Percentiles rank a stretch among this genome's conserved stretches.
Evolutionary conservation across 1,284 basidiomycete genomes (phyloP).

Genomic region (Fereydounia khargensis): DNA sequence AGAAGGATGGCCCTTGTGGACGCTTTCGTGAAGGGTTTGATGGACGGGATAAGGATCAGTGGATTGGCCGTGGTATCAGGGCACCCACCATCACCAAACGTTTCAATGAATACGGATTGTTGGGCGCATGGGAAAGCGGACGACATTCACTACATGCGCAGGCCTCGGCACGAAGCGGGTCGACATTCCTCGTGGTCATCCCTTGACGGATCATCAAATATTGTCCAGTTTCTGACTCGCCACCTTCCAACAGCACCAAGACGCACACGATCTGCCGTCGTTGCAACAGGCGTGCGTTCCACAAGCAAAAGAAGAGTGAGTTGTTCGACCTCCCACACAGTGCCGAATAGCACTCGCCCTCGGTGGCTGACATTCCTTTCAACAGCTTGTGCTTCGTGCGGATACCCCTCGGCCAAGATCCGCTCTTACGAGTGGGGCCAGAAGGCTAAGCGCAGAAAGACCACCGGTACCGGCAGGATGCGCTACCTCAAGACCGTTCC

Average conservation of each 20-base stretch:
- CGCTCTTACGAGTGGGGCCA: conserved; percentile 96
- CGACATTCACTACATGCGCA: no score
- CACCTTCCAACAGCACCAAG: conserved; percentile 84
- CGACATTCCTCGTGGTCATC: no score
- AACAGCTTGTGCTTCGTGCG: conserved; percentile 87
- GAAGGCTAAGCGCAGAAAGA: conserved; percentile 99
- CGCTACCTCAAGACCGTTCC: conserved; percentile 74
- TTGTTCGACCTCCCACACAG: no score
- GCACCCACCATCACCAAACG: no score
- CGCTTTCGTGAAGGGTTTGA: no score
- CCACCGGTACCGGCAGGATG: conserved; percentile 94
- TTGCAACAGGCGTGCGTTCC: conserved; percentile 88
- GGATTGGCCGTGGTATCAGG: no score
- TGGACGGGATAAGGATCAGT: no score
- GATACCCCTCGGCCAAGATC: conserved; percentile 91
- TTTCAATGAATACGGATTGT: no score
- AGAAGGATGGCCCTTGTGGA: no score
- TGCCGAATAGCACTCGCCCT: no score
- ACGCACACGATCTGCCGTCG: conserved; percentile 81
- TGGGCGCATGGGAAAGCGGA: no score
- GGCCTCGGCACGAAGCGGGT: no score
- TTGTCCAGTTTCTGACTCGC: neutral
- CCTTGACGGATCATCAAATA: conserved; percentile 17
- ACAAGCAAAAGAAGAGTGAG: conserved; percentile 88
- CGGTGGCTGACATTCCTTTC: neutral